Evolutionary conservation across 768 basidiomycete species (phyloP), one percentile per base, ranked within the genome.

Genomic region (Leccinum barrowsii): DNA sequence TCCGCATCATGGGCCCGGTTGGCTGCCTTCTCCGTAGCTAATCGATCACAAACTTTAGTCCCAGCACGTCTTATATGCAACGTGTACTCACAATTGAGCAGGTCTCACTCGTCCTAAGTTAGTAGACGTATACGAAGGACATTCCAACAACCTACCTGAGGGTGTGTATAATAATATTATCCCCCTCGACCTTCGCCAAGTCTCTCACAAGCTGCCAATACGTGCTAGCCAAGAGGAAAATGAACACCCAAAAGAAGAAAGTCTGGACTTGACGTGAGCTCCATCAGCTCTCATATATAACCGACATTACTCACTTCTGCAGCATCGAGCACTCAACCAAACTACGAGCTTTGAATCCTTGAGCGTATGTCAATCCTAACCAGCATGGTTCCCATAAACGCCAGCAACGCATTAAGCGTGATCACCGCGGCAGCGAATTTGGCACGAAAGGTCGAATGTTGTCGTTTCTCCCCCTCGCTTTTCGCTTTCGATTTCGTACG

Each of bases 251-350:
- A 80, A 78, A 97, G 96, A 32, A 97, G 78, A 67, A 95, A 94
- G 71, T 81, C 94, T 97, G 67, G 21, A 47, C 21, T 32, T 22
- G 47, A 56, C 26, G 57, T 65, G 30, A 68, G 63, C n/a, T 56
- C 52, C 17, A 46, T 15, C 13, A 21, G 32, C 17, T 30, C 52
- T 15, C 11, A 37, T 4, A 44, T 1, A 40, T 57, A 22, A 22
- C 21, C 22, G 8, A 7, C 52, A 74, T 40, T 17, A 40, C 84
- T 57, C 59, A 97, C 94, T 98, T 98, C 65, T 88, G 91, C 71
- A 99, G 73, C 48, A 98, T 74, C 0, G 93, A 93, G 65, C 92
- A 95, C 67, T 98, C 96, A 40, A 98, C 84, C 86, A 92, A 89
- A 68, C 94, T 96, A 30, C 94, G 78, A 4, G 96, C 94, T 34